Evolutionary conservation across 805 yeast species (phyloP).

Genomic region (Yamadazyma insecticola): DNA sequence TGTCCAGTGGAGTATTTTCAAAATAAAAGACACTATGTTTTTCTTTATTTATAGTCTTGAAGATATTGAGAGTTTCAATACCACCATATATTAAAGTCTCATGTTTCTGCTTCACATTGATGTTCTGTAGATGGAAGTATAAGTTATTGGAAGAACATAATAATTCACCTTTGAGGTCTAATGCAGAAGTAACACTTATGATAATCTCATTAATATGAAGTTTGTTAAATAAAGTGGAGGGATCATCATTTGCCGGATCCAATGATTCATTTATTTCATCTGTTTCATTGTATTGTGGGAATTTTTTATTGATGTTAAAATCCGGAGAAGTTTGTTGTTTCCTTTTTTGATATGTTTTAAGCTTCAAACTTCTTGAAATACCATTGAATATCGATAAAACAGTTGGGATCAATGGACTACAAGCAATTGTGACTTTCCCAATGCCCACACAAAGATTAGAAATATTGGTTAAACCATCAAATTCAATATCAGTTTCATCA

Average conservation of each 20-base stretch:
- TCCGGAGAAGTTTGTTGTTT: slow-evolving; percentile 9
- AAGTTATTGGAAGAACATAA: slow-evolving; percentile 24
- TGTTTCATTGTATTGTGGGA: slow-evolving; percentile 22
- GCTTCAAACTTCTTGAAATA: slow-evolving; percentile 29
- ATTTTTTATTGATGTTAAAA: slow-evolving; percentile 2
- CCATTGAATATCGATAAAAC: slow-evolving; percentile 32
- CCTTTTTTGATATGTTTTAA: slow-evolving; percentile 26
- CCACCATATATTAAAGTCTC: slow-evolving; percentile 45
- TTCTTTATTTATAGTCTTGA: slow-evolving; percentile 15
- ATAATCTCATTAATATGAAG: slow-evolving; percentile 33
- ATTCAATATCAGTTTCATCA: slow-evolving; percentile 37
- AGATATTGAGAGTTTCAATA: slow-evolving; percentile 27
- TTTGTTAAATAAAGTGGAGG: slow-evolving; percentile 28
- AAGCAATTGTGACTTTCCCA: slow-evolving; percentile 38
- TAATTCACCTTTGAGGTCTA: slow-evolving; percentile 38
- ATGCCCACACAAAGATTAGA: slow-evolving; percentile 35
- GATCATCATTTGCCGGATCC: slow-evolving; percentile 8
- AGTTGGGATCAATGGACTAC: slow-evolving; percentile 40
- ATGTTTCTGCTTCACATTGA: slow-evolving; percentile 42
- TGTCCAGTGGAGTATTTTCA: slow-evolving; percentile 5
- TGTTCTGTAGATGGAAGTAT: slow-evolving; percentile 19
- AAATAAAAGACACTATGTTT: slow-evolving; percentile 23
- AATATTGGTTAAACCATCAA: slow-evolving; percentile 42
- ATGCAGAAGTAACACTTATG: slow-evolving; percentile 45
- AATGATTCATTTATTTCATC: slow-evolving; percentile 7